Conservation (phyloP, 305 asterid genomes). For the Solanum hybrid region DNA sequence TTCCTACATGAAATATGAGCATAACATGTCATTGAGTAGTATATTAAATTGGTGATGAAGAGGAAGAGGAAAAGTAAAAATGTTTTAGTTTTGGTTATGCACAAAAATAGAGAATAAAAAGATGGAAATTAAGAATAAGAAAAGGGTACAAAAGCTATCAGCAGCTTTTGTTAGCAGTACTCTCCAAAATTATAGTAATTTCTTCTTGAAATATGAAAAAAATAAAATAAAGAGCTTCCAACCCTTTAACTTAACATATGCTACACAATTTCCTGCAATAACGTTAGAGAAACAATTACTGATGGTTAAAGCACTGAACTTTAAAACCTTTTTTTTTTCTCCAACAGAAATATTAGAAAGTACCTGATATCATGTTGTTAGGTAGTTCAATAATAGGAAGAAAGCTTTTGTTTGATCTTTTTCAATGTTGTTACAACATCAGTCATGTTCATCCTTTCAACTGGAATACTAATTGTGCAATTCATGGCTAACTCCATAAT, state of each 20-base stretch:
- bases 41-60: neutral
- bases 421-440: constrained; percentile 1
- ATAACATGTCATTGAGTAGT: neutral
- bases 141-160: neutral
- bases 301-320: neutral
- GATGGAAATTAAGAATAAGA: neutral
- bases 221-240: neutral
- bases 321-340: neutral
- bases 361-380: neutral
- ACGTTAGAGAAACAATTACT: neutral
- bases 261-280: neutral
- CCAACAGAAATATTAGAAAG: neutral
- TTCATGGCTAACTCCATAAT: constrained; percentile 27
- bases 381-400: neutral
- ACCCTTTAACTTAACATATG: neutral
- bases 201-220: neutral
- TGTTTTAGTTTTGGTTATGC: neutral
- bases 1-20: neutral
- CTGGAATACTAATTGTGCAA: constrained; percentile 21
- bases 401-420: constrained; percentile 6
- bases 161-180: neutral
- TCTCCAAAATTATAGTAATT: neutral
- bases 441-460: constrained; percentile 7
- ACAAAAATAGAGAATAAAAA: neutral
- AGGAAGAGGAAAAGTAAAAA: neutral